phyloP scores from a whole-genome alignment of 2,329 filamentous ascomycete genomes.

The Fusarium temperatum region DNA sequence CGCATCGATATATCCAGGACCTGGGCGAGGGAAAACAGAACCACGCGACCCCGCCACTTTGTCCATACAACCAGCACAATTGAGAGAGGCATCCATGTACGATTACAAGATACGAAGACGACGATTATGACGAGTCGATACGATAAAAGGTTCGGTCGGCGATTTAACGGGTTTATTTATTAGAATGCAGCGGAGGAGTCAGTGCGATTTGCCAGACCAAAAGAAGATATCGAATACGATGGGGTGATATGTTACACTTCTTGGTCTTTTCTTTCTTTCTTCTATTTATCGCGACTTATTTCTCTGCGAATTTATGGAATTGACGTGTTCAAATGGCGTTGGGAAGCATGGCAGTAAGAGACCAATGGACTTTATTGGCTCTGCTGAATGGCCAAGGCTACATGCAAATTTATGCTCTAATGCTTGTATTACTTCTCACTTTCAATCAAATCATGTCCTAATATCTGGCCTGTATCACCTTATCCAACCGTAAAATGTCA shows the following conservation, averaged over 20 bases:
- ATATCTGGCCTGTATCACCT: not conserved
- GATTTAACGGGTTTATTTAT: too few relatives aligned
- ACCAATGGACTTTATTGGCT: not conserved
- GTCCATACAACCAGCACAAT: not conserved
- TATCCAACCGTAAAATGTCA: too few relatives aligned
- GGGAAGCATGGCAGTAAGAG: rapidly evolving
- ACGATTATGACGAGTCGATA: not conserved
- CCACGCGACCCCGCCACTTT: not conserved
- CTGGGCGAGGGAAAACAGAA: not conserved
- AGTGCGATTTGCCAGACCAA: not conserved
- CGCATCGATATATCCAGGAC: slow-evolving; percentile 21
- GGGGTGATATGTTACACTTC: not conserved
- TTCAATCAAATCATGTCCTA: not conserved
- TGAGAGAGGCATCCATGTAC: not conserved
- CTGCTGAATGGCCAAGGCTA: too few relatives aligned
- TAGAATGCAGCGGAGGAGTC: not conserved
- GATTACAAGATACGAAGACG: not conserved
- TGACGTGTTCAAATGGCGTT: not conserved
- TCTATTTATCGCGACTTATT: rapidly evolving
- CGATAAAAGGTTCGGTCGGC: not conserved
- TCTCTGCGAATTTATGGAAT: too few relatives aligned
- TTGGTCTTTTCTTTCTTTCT: too few relatives aligned
- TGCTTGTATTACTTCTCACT: not conserved
- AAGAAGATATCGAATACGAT: not conserved
- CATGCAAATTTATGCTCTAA: not conserved